phyloP scores from a whole-genome alignment of 2,329 filamentous ascomycete species.

The Pyrenophora tritici-repentis region DNA sequence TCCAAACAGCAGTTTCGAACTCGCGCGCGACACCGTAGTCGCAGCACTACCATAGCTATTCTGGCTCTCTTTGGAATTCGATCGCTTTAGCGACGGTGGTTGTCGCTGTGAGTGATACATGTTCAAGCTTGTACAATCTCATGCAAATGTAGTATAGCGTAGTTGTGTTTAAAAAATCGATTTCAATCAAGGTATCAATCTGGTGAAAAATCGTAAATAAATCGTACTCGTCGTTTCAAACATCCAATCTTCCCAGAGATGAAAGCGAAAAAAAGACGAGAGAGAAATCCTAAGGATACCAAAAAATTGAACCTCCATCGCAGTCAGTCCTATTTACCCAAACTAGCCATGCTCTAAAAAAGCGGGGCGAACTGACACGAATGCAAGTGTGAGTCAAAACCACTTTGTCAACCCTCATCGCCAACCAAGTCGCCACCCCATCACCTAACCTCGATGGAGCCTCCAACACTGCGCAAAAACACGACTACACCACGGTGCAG shows the following conservation, averaged over 20 bases:
- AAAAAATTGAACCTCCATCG: constrained; percentile 19
- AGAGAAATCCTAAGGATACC: constrained; percentile 30
- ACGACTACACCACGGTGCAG: constrained; percentile 50
- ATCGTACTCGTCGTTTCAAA: constrained; percentile 28
- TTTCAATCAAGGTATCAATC: constrained; percentile 18
- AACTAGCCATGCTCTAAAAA: constrained; percentile 5
- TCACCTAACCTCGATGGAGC: constrained; percentile 34
- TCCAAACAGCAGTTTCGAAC: constrained; percentile 54
- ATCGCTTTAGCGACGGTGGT: constrained; percentile 47
- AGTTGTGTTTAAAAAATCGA: not conserved
- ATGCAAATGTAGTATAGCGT: constrained; percentile 8
- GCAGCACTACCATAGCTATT: constrained; percentile 41
- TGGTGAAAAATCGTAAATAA: constrained; percentile 17
- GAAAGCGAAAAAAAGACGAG: constrained; percentile 1
- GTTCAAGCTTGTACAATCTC: constrained; percentile 17
- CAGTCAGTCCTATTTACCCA: constrained; percentile 37
- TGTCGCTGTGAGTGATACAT: constrained; percentile 42
- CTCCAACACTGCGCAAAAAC: constrained; percentile 46
- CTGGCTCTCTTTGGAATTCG: constrained; percentile 45
- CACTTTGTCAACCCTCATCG: constrained; percentile 10
- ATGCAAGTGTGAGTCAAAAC: constrained; percentile 52
- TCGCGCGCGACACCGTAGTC: constrained; percentile 44
- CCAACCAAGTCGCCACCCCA: constrained; percentile 20
- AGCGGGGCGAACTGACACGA: constrained; percentile 33
- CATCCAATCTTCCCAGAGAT: constrained; percentile 17